Base-by-base conservation (phyloP, 805 yeast genomes). In the Wickerhamomyces bisporus region DNA sequence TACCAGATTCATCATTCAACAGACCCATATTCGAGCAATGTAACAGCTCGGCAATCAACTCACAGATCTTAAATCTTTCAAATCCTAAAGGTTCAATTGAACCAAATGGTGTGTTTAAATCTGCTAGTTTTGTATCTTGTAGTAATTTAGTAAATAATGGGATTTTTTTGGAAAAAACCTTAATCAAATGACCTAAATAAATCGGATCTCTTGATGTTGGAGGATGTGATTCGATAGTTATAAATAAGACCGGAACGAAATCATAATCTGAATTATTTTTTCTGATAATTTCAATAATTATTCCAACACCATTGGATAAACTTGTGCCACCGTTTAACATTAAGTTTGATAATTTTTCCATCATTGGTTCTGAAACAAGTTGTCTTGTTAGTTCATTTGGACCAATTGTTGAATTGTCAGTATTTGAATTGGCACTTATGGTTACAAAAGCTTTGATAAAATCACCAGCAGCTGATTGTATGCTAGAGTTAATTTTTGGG, bases 11-110 rank as follows among this genome's bases (percentile, higher is more conserved):
- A 32, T 89, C 87, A 58, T 91, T 93, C 48, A 93, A 71, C 15
- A 88, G 69, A 0, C 83, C 86, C 98, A 93, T 93, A 62, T 93
- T 93, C n/a, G 96, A 87, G 57, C 99, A 93, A 61, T 93, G 98
- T 40, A 93, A 70, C 29, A 93, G 69, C 55, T 93, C 99, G 0
- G 98, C 98, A 34, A 93, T 77, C 36, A 93, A 66, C 62, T 93
- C 99, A 43, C 95, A 81, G 18, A 93, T 75, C 55, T 88, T 86
- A 63, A 93, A 89, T 46, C 89, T 72, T 51, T 89, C 95, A 58
- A 91, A 86, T 0, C 98, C 98, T 17, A 93, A 64, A 2, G 93
- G 88, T 51, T 78, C 81, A 49, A 75, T 72, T 21, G 62, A 61
- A 15, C 87, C 86, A 47, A 83, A 71, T 27, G 88, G 83, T 25